These are phyloP conservation scores for Lotus japonicus DNA, from an alignment of 306 rosid genomes.

Conservation along the genomic window DNA sequence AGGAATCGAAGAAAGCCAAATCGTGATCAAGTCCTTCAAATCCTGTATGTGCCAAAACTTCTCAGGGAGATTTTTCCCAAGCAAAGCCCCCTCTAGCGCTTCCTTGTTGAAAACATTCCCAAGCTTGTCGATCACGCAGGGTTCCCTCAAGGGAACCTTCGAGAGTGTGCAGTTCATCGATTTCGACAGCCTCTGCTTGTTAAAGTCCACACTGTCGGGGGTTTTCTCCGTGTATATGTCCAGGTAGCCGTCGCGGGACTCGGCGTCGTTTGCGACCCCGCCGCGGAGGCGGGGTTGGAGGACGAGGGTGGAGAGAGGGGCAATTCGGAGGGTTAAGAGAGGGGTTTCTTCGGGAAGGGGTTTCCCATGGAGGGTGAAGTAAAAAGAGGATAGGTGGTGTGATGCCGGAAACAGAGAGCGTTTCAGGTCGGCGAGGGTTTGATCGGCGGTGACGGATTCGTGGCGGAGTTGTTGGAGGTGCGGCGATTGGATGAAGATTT, in stretches of 20 bases:
- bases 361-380: too few species aligned
- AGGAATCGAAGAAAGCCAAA: slow-evolving; percentile 41
- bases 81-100: slow-evolving; percentile 62
- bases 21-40: slow-evolving; percentile 69
- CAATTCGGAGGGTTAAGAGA: slow-evolving; percentile 23
- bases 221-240: too few species aligned
- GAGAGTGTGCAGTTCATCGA: slow-evolving; percentile 77
- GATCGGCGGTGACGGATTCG: slow-evolving; percentile 33
- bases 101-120: slow-evolving; percentile 84
- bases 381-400: too few species aligned
- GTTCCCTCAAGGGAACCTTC: slow-evolving; percentile 74
- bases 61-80: slow-evolving; percentile 82
- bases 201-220: slow-evolving; percentile 80
- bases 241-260: too few species aligned
- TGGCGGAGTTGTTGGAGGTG: slow-evolving; percentile 33
- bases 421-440: slow-evolving; percentile 55
- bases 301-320: slow-evolving; percentile 57
- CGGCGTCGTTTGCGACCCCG: slow-evolving; percentile 90
- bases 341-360: slow-evolving; percentile 38
- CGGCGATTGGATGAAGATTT: slow-evolving; percentile 54
- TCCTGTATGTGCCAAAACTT: slow-evolving; percentile 81
- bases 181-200: slow-evolving; percentile 81
- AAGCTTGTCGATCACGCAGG: slow-evolving; percentile 77
- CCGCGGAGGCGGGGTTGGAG: slow-evolving; percentile 58
- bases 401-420: slow-evolving; percentile 33